Percentiles rank a stretch among this genome's conserved stretches.
These are phyloP conservation scores for Candida chauliodis DNA, from an alignment of 805 yeast species.

Conservation along the genomic window DNA sequence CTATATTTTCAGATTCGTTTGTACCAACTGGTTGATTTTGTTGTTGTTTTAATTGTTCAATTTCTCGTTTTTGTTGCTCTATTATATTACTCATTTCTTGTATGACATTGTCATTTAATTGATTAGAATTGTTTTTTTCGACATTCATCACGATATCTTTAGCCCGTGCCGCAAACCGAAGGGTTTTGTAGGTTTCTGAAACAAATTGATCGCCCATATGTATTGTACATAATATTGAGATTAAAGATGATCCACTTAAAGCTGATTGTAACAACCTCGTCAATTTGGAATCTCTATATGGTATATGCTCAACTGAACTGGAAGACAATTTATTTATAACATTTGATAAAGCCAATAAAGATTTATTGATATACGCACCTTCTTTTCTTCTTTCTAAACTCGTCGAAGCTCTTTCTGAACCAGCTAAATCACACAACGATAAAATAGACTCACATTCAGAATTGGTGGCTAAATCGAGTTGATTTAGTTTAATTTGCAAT, in stretches of 20 bases:
- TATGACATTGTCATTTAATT: slow-evolving; percentile 41
- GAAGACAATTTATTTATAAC: slow-evolving; percentile 79
- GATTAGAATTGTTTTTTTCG: slow-evolving; percentile 42
- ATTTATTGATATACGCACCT: slow-evolving; percentile 90
- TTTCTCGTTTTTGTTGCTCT: slow-evolving; percentile 57
- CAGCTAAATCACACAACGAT: slow-evolving; percentile 92
- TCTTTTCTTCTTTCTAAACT: slow-evolving; percentile 83
- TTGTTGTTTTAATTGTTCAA: slow-evolving; percentile 31
- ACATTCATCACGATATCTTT: slow-evolving; percentile 77
- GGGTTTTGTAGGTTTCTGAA: slow-evolving; percentile 82
- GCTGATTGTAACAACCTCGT: slow-evolving; percentile 92
- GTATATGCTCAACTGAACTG: slow-evolving; percentile 60
- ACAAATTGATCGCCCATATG: slow-evolving; percentile 58
- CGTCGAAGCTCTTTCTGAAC: slow-evolving; percentile 82
- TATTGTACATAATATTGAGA: slow-evolving; percentile 83
- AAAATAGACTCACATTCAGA: slow-evolving; percentile 53
- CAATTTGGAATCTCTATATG: slow-evolving; percentile 89
- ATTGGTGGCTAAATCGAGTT: slow-evolving; percentile 38
- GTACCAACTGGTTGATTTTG: background rate
- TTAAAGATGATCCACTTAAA: slow-evolving; percentile 78
- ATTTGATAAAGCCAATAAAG: slow-evolving; percentile 83
- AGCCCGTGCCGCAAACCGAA: slow-evolving; percentile 91
- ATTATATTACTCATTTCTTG: slow-evolving; percentile 56
- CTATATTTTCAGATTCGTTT: slow-evolving; percentile 49
- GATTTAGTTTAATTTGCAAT: slow-evolving; percentile 59